phyloP scores from a whole-genome alignment of 108 stramenopile genomes.

The Pseudonitzschia pungens region DNA sequence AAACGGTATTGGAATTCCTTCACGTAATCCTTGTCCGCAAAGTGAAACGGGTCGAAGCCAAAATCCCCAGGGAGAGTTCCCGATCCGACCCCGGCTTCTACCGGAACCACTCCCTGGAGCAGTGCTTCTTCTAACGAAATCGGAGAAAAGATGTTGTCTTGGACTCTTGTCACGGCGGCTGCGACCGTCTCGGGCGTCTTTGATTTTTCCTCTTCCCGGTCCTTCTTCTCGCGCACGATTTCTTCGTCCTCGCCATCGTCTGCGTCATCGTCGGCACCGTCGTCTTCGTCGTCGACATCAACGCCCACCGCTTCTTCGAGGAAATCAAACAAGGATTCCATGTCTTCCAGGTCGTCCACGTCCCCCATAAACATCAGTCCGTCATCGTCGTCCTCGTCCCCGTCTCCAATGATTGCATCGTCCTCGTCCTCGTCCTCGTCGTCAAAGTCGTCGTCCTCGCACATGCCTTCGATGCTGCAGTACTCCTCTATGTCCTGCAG shows the following conservation, averaged over 20 bases:
- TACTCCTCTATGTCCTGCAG: constrained; percentile 37
- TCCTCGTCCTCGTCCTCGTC: constrained; percentile 23
- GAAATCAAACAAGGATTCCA: constrained; percentile 11
- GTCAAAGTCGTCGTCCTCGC: constrained; percentile 25
- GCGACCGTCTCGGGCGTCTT: background rate
- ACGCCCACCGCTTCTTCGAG: constrained; percentile 19
- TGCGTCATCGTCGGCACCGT: constrained; percentile 8
- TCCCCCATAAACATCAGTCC: constrained; percentile 7
- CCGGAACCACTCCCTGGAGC: constrained; percentile 63
- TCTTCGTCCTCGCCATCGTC: constrained; percentile 10
- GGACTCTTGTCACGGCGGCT: background rate
- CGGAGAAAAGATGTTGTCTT: background rate
- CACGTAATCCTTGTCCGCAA: constrained; percentile 74
- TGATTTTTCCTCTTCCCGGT: background rate
- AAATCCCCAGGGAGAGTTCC: constrained; percentile 80
- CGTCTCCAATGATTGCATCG: background rate
- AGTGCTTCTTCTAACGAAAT: constrained; percentile 44
- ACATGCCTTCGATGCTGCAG: constrained; percentile 14
- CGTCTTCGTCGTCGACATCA: constrained; percentile 12
- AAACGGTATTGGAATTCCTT: constrained; percentile 53
- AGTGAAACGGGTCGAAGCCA: constrained; percentile 80
- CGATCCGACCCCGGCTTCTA: constrained; percentile 74
- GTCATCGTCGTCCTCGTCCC: constrained; percentile 22
- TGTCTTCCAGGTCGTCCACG: constrained; percentile 8
- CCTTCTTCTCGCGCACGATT: background rate